Conservation (phyloP, 139 green algal genomes). For the Coccomyxa sp. region DNA sequence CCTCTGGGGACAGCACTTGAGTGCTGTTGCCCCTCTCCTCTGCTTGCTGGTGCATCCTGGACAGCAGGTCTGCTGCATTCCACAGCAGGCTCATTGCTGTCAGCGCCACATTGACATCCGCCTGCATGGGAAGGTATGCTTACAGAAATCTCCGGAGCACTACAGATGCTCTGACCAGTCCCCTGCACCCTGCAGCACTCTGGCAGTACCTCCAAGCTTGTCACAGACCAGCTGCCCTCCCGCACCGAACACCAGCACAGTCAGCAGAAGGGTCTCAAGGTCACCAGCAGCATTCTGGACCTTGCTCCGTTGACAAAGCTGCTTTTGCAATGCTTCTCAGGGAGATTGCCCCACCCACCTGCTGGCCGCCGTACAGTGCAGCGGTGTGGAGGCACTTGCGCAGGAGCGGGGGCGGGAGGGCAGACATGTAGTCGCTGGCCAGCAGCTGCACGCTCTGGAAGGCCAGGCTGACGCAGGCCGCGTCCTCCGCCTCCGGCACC, state of each 20-base stretch:
- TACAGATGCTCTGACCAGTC: too few relatives aligned
- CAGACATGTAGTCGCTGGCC: constrained; percentile 62
- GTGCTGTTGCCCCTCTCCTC: too few relatives aligned
- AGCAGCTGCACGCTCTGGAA: constrained; percentile 73
- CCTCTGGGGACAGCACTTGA: constrained; percentile 10
- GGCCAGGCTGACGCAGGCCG: constrained; percentile 44
- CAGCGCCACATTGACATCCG: constrained; percentile 85
- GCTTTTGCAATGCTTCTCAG: neutral
- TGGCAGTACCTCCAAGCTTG: too few relatives aligned
- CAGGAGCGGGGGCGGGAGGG: constrained; percentile 41
- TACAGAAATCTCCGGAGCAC: too few relatives aligned
- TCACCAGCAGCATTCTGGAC: neutral
- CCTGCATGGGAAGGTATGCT: constrained; percentile 21
- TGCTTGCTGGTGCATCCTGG: constrained; percentile 18
- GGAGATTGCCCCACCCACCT: constrained; percentile 12
- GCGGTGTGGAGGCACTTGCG: constrained; percentile 56
- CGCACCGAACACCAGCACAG: neutral
- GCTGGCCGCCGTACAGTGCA: constrained; percentile 54
- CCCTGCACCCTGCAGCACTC: too few relatives aligned
- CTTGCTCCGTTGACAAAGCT: neutral
- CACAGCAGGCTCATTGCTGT: constrained; percentile 86
- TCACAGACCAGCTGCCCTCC: too few relatives aligned
- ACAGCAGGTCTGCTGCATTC: constrained; percentile 79
- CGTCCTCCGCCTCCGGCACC: constrained; percentile 51
- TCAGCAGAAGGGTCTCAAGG: neutral